Base-by-base conservation (phyloP, 441 rosid species). In the Gossypium schwendimanii region DNA sequence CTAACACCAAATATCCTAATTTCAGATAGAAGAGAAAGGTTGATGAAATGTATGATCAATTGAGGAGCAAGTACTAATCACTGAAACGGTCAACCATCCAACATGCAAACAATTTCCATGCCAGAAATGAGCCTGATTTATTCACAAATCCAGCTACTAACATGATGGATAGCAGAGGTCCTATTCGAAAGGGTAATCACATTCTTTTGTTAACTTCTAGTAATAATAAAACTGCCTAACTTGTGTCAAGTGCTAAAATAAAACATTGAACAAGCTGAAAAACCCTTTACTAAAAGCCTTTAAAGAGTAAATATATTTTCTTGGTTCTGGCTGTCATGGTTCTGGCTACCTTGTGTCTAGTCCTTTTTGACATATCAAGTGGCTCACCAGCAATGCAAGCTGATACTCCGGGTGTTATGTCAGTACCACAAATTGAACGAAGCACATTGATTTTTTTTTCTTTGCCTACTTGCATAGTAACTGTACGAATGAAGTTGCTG, bases 21-120 rank as follows among this genome's bases (percentile, higher is more conserved):
- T 71, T 69, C 90, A 91, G 97, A 83, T 96, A 90, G 86, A 94
- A 91, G 85, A 90, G 96, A 75, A 95, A 91, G 79, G 96, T 91
- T 41, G 99, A 95, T 79, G 99, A 93, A 82, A 95, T 95, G 97
- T 93, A 95, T 76, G 99, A 95, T 76, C 95, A 86, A 67, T 71
- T 93, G 82, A 87, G 94, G 79, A 91, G 78, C 62, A 97, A 95
- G 76, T 87, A 83, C 2, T 91, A 95, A 75, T 91, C 95, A 11
- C 69, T 81, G 71, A 93, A 93, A 82, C 81, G 97, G 81, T 80
- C 95, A 73, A 88, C 96, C 21, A 84, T 91, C 78, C 98, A 91
- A 76, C 97, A 96, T 55, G 78, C 85, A 17, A 85, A 79, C 80
- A 86, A 85, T 68, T 91, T 88, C 82, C 93, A 80, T 65, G 78